Evolutionary conservation across 768 basidiomycete genomes (phyloP).

Genomic region (Mycena venus): DNA sequence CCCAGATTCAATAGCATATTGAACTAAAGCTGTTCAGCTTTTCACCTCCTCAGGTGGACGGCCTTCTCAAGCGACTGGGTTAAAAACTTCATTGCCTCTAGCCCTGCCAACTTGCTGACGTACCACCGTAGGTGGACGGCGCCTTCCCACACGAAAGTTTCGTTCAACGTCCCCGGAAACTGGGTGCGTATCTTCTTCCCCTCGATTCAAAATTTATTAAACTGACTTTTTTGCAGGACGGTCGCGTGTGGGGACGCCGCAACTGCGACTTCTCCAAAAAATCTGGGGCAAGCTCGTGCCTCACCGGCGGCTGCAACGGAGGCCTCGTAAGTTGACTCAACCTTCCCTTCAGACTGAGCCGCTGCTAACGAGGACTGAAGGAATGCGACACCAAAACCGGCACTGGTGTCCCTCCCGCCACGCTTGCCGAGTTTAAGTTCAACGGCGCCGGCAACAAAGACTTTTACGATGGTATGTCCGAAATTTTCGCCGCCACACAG

Average conservation of each 20-base stretch:
- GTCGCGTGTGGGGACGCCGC: conserved; percentile 64
- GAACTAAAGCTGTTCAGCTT: conserved; percentile 12
- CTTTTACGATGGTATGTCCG: conserved; percentile 53
- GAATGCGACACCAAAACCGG: conserved; percentile 1
- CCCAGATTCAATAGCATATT: conserved; percentile 1
- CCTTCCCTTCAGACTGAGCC: conserved; percentile 38
- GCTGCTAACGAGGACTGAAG: background rate
- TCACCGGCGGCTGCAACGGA: conserved; percentile 61
- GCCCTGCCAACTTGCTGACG: conserved; percentile 5
- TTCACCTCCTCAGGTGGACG: conserved; percentile 25
- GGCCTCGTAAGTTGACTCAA: conserved; percentile 53
- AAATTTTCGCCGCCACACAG: background rate
- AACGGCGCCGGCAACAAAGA: conserved; percentile 42
- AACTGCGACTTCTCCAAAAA: conserved; percentile 57
- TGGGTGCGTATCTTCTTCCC: conserved; percentile 9
- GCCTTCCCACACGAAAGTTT: background rate
- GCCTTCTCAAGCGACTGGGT: conserved; percentile 24
- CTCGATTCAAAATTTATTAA: background rate
- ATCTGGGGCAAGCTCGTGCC: conserved; percentile 52
- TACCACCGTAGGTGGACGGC: conserved; percentile 1
- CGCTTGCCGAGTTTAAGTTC: conserved; percentile 60
- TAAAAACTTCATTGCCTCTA: conserved; percentile 1
- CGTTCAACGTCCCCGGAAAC: conserved; percentile 9
- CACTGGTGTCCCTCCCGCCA: conserved; percentile 56
- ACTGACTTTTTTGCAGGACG: conserved; percentile 31